Conservation (phyloP, 345 rosid species). For the Brassica juncea region DNA sequence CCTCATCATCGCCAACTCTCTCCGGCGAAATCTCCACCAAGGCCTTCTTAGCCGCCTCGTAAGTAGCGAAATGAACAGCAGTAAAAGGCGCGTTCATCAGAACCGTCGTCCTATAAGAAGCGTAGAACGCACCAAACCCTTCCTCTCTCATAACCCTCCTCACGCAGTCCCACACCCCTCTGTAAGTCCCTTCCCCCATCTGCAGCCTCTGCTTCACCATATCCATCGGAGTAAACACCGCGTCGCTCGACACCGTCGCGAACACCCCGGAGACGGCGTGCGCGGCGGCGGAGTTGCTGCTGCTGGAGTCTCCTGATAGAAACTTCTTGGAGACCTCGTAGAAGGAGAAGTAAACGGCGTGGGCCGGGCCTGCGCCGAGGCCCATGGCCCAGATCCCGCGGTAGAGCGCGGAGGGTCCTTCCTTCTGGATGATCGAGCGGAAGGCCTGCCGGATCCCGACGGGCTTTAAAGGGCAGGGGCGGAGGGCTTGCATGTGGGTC, state of each 20-base stretch:
- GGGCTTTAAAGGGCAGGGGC: slow-evolving; percentile 83
- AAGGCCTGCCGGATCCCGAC: slow-evolving; percentile 70
- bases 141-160: slow-evolving; percentile 78
- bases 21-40: slow-evolving; percentile 75
- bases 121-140: slow-evolving; percentile 79
- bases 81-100: slow-evolving; percentile 95
- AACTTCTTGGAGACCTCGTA: slow-evolving; percentile 74
- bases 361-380: slow-evolving; percentile 96
- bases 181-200: slow-evolving; percentile 59
- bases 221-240: slow-evolving; percentile 95
- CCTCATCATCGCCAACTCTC: slow-evolving; percentile 71
- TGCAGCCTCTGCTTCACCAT: slow-evolving; percentile 96
- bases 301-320: slow-evolving; percentile 64
- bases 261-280: slow-evolving; percentile 87
- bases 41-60: slow-evolving; percentile 79
- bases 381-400: slow-evolving; percentile 97
- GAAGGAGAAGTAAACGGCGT: slow-evolving; percentile 90
- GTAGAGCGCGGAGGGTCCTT: slow-evolving; percentile 74
- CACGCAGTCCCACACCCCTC: slow-evolving; percentile 79
- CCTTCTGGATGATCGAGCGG: slow-evolving; percentile 65
- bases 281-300: slow-evolving; percentile 63
- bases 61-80: slow-evolving; percentile 78
- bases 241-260: slow-evolving; percentile 84
- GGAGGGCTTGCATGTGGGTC: slow-evolving; percentile 91
- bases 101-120: slow-evolving; percentile 90